Conservation (phyloP, 345 rosid genomes). For the Eucalyptus erythrocorys region DNA sequence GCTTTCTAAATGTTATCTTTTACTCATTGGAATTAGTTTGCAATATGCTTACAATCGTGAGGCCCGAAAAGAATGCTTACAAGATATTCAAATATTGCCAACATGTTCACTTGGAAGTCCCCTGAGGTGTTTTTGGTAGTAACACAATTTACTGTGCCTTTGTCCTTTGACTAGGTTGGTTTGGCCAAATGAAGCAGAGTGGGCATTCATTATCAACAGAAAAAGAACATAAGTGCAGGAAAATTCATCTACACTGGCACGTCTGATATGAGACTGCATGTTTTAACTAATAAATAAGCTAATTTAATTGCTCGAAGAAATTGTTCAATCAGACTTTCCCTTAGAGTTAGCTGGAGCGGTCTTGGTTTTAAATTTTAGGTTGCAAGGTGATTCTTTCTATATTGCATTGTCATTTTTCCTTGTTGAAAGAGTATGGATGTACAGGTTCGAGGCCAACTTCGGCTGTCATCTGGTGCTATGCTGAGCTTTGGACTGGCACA, state of each 20-base stretch:
- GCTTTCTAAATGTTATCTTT: not conserved
- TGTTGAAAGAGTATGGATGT: not conserved
- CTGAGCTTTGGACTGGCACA: constrained; percentile 64
- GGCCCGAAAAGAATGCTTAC: not conserved
- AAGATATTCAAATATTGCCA: not conserved
- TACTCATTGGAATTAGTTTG: not conserved
- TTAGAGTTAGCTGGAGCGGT: not conserved
- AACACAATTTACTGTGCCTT: not conserved
- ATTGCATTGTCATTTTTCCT: not conserved
- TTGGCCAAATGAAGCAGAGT: not conserved
- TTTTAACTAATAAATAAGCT: not conserved
- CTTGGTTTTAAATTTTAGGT: not conserved
- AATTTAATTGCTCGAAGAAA: not conserved
- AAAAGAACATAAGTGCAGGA: not conserved
- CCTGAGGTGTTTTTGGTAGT: not conserved
- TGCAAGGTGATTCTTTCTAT: not conserved
- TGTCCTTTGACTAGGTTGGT: not conserved
- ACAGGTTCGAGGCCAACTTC: constrained; percentile 60
- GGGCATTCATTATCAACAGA: not conserved
- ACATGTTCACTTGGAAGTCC: not conserved
- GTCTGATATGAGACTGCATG: not conserved
- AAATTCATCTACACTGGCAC: not conserved
- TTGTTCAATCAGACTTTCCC: not conserved
- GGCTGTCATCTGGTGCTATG: constrained; percentile 27
- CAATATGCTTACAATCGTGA: not conserved